Percentiles rank a stretch among this genome's conserved stretches.
Conservation (phyloP, 2,329 filamentous ascomycete genomes). For the Diaporthe eres region DNA sequence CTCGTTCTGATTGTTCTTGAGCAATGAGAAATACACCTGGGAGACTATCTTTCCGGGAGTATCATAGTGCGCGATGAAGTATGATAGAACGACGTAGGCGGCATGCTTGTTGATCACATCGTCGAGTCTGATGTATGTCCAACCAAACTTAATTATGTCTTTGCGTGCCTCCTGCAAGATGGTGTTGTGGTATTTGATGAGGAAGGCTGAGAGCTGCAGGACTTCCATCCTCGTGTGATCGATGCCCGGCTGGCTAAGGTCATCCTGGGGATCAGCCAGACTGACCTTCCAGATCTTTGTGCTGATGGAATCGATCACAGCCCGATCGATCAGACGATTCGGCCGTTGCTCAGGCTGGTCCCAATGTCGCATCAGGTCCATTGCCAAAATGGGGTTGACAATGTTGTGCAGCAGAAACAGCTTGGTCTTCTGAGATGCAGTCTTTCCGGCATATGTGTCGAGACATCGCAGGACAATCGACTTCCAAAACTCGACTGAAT, state of each 20-base stretch:
- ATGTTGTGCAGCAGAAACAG: slow-evolving; percentile 92
- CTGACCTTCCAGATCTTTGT: slow-evolving; percentile 95
- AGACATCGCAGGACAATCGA: slow-evolving; percentile 86
- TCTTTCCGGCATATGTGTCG: slow-evolving; percentile 86
- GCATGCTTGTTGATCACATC: slow-evolving; percentile 99
- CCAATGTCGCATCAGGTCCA: slow-evolving; percentile 93
- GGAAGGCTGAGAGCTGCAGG: slow-evolving; percentile 91
- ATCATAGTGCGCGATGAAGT: slow-evolving; percentile 97
- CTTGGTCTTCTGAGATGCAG: slow-evolving; percentile 89
- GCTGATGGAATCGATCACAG: slow-evolving; percentile 90
- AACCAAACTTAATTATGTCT: slow-evolving; percentile 98
- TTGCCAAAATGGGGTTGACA: slow-evolving; percentile 95
- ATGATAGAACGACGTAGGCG: slow-evolving; percentile 95
- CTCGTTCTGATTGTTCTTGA: slow-evolving; percentile 96
- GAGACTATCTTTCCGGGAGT: slow-evolving; percentile 96
- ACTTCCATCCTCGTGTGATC: slow-evolving; percentile 98
- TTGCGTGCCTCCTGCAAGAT: slow-evolving; percentile 93
- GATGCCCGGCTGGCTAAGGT: slow-evolving; percentile 86
- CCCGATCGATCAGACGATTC: slow-evolving; percentile 83
- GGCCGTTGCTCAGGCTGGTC: slow-evolving; percentile 65
- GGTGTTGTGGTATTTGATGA: slow-evolving; percentile 94
- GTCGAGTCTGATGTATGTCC: slow-evolving; percentile 98
- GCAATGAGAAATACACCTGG: slow-evolving; percentile 91
- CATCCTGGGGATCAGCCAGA: slow-evolving; percentile 84
- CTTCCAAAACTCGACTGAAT: slow-evolving; percentile 89